Evolutionary conservation across 257 asterid species (phyloP).

Genomic region (Petunia axillaris): DNA sequence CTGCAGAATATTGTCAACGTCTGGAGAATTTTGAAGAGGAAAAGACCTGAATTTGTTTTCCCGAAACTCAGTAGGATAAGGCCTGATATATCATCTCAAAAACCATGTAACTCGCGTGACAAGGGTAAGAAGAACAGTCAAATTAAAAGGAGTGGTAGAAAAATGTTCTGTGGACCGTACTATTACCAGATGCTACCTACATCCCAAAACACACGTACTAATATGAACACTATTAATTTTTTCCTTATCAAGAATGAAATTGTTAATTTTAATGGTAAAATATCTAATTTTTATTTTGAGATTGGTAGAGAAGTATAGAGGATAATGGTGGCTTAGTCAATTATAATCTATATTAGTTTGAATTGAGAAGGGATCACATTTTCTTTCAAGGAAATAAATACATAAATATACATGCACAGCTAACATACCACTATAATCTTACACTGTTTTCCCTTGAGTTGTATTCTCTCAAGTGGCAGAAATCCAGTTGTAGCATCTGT

Average conservation of each 20-base stretch:
- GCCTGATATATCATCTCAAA: not conserved
- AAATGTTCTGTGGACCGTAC: not conserved
- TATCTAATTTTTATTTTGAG: not conserved
- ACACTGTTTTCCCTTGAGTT: constrained; percentile 83
- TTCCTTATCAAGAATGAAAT: no score
- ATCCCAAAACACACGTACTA: not conserved
- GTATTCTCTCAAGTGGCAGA: constrained; percentile 54
- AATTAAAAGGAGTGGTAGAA: not conserved
- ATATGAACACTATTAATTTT: not conserved
- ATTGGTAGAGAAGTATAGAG: not conserved
- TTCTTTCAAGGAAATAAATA: not conserved
- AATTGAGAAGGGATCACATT: not conserved
- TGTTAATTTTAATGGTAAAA: not conserved
- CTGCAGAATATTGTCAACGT: constrained; percentile 27
- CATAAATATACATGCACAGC: not conserved
- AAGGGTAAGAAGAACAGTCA: not conserved
- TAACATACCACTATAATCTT: constrained; percentile 90
- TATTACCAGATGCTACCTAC: not conserved
- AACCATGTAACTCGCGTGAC: not conserved
- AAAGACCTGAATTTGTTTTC: not conserved
- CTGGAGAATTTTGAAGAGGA: not conserved
- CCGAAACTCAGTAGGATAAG: not conserved
- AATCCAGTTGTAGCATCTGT: constrained; percentile 57
- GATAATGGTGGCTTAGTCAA: not conserved
- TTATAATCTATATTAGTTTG: not conserved